Conservation (phyloP, 1,284 basidiomycete genomes). For the Bjerkandera adusta region DNA sequence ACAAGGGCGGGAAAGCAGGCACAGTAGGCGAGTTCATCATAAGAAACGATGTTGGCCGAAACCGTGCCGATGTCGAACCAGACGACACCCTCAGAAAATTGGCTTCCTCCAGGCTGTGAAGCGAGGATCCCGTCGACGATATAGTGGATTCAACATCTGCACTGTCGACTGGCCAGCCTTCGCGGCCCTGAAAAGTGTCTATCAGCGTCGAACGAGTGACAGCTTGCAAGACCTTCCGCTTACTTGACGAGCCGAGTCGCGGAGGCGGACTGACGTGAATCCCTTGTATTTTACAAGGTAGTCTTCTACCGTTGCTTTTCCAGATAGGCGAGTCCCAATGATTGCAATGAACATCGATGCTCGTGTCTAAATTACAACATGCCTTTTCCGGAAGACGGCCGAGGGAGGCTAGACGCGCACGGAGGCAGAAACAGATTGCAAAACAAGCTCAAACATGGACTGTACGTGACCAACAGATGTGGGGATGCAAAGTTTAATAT, state of each 20-base stretch:
- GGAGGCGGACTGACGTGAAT: slow-evolving; percentile 43
- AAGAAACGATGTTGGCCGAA: slow-evolving; percentile 26
- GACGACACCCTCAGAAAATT: slow-evolving; percentile 8
- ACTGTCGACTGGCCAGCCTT: background rate
- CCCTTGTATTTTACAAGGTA: slow-evolving; percentile 61
- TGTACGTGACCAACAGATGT: no score
- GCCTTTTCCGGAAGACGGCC: no score
- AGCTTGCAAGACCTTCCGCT: background rate
- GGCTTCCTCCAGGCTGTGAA: background rate
- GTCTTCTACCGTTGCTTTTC: slow-evolving; percentile 75
- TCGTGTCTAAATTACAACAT: no score
- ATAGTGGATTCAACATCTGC: background rate
- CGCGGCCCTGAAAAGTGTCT: background rate
- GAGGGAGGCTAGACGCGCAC: no score
- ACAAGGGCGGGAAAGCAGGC: slow-evolving; percentile 17
- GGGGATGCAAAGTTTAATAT: no score
- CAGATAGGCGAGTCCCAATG: slow-evolving; percentile 80
- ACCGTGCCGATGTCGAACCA: background rate
- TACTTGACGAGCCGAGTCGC: background rate
- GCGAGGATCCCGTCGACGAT: slow-evolving; percentile 2
- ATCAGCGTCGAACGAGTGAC: background rate
- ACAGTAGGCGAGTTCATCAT: slow-evolving; percentile 27
- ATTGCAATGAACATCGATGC: slow-evolving; percentile 79
- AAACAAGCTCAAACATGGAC: no score
- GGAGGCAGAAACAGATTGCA: no score